A percentile compares a stretch with the other conserved stretches of the same genome.
Conservation (phyloP, 1,284 basidiomycete genomes). For the Sanghuangporus baumii region DNA sequence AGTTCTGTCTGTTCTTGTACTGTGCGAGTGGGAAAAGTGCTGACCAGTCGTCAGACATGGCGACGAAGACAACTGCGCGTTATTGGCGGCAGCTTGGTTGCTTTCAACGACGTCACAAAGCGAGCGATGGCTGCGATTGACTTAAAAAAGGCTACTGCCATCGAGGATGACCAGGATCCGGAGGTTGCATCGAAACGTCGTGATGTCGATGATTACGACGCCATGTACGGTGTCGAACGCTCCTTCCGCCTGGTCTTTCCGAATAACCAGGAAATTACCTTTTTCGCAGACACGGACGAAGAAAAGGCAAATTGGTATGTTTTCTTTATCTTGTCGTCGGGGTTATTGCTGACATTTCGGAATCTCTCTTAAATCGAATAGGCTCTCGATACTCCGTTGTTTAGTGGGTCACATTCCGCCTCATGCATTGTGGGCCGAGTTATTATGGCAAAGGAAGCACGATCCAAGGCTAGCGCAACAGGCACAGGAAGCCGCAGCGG, state of each 20-base stretch:
- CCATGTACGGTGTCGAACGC: slow-evolving; percentile 70
- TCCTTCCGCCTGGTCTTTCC: slow-evolving; percentile 86
- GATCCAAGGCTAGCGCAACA: slow-evolving; percentile 24
- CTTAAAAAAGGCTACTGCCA: slow-evolving; percentile 73
- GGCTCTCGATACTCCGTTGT: slow-evolving; percentile 77
- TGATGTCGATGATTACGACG: slow-evolving; percentile 61
- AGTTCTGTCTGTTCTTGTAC: slow-evolving; percentile 29
- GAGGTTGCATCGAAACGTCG: slow-evolving; percentile 32
- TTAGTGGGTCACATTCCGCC: slow-evolving; percentile 84
- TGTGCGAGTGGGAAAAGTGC: neutral
- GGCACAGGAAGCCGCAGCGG: neutral
- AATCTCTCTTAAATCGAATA: slow-evolving; percentile 27
- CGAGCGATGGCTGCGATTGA: slow-evolving; percentile 88
- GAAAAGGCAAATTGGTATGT: slow-evolving; percentile 85
- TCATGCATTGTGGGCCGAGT: slow-evolving; percentile 86
- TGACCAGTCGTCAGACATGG: slow-evolving; percentile 58
- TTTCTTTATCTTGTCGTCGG: slow-evolving; percentile 3
- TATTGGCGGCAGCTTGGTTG: slow-evolving; percentile 82
- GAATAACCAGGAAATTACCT: slow-evolving; percentile 76
- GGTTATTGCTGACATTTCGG: neutral
- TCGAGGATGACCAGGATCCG: slow-evolving; percentile 71
- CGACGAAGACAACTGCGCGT: slow-evolving; percentile 83
- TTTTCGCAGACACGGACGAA: slow-evolving; percentile 88
- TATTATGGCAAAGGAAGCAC: slow-evolving; percentile 73
- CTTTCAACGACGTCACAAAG: slow-evolving; percentile 93